A percentile compares a stretch with the other conserved stretches of the same genome.
These are phyloP conservation scores for Suhomyces yuchorum DNA, from an alignment of 1,139 yeast species.

Conservation along the genomic window DNA sequence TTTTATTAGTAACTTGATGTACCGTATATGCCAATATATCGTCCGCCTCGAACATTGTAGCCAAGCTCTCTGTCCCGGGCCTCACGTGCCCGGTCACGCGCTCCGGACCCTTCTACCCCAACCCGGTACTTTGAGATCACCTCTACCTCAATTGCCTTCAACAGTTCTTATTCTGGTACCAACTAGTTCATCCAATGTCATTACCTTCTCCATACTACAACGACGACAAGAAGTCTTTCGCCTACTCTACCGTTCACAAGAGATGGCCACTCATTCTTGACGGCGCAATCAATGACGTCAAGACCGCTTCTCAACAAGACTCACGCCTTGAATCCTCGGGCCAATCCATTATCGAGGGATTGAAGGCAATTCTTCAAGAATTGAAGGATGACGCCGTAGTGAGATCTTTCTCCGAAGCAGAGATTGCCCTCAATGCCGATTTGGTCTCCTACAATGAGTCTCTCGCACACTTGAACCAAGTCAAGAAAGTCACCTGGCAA, in stretches of 20 bases:
- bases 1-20: slow-evolving; percentile 15
- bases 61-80: too few species aligned
- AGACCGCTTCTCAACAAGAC: slow-evolving; percentile 19
- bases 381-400: slow-evolving; percentile 44
- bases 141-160: too few species aligned
- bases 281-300: slow-evolving; percentile 65
- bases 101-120: too few species aligned
- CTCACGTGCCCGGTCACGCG: too few species aligned
- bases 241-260: slow-evolving; percentile 70
- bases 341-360: slow-evolving; percentile 32
- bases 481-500: slow-evolving; percentile 60
- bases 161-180: too few species aligned
- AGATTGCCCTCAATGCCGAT: slow-evolving; percentile 41
- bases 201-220: slow-evolving; percentile 51
- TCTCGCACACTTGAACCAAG: slow-evolving; percentile 30
- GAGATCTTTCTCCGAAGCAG: slow-evolving; percentile 45
- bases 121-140: too few species aligned
- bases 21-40: slow-evolving; percentile 13
- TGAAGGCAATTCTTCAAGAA: slow-evolving; percentile 41
- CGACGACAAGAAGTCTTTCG: slow-evolving; percentile 76
- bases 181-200: slow-evolving; percentile 16
- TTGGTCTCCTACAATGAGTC: slow-evolving; percentile 55
- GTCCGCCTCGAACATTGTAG: slow-evolving; percentile 2
- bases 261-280: slow-evolving; percentile 88
- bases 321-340: slow-evolving; percentile 32